Conservation (phyloP, 2,329 filamentous ascomycete species). For the Paramyrothecium roridum region DNA sequence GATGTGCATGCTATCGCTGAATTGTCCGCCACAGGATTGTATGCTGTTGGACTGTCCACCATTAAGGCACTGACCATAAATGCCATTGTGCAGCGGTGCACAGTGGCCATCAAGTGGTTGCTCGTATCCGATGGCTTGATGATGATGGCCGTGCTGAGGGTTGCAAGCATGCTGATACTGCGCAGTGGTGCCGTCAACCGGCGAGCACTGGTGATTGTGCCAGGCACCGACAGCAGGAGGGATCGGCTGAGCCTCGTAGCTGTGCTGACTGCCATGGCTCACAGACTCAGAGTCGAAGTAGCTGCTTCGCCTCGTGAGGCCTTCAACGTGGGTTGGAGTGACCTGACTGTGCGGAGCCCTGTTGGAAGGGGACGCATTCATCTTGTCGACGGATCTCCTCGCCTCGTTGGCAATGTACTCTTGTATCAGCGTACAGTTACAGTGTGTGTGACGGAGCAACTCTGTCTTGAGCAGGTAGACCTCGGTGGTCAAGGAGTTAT, state of each 20-base stretch:
- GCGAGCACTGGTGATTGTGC: neutral
- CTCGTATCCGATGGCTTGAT: no score
- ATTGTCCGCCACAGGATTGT: no score
- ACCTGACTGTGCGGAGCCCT: neutral
- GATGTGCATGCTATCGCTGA: no score
- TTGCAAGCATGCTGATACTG: no score
- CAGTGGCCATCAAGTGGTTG: no score
- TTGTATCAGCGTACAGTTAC: constrained; percentile 25
- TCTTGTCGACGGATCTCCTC: constrained; percentile 21
- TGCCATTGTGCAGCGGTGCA: no score
- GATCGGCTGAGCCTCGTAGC: neutral
- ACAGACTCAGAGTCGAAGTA: neutral
- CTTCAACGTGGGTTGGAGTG: neutral
- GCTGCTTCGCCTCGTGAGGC: constrained; percentile 4
- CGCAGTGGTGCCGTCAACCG: no score
- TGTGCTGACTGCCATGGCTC: neutral
- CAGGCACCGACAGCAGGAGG: neutral
- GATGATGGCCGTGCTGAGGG: no score
- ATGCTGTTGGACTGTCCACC: no score
- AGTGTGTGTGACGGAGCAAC: constrained; percentile 24
- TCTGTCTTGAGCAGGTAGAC: constrained; percentile 25
- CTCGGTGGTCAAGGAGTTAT: constrained; percentile 21
- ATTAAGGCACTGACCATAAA: no score
- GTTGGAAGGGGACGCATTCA: constrained; percentile 2
- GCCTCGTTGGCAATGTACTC: constrained; percentile 27